phyloP scores from a whole-genome alignment of 257 asterid genomes.

The Solanum sitiens region DNA sequence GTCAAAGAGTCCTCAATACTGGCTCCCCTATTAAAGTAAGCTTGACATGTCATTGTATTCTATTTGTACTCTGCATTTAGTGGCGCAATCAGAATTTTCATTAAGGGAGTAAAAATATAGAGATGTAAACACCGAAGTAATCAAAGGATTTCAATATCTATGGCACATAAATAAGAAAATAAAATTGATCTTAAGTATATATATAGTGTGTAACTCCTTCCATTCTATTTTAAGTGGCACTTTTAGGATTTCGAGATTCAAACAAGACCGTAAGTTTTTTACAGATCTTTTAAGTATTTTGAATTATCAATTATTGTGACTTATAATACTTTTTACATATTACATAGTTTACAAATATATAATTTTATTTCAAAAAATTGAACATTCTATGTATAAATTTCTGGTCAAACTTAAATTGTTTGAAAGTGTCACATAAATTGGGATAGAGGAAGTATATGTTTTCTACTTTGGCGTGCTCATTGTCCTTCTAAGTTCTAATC shows the following conservation, averaged over 20 bases:
- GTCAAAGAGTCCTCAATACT: slow-evolving; percentile 79
- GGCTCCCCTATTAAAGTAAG: slow-evolving; percentile 70
- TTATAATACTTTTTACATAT: too few species aligned
- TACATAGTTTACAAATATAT: too few species aligned
- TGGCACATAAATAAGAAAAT: neutral
- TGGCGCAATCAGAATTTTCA: neutral
- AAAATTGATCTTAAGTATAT: neutral
- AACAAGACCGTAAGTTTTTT: too few species aligned
- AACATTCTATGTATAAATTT: too few species aligned
- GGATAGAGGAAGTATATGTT: too few species aligned
- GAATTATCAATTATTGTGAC: too few species aligned
- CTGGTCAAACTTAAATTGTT: too few species aligned
- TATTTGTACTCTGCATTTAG: neutral
- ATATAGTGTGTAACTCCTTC: neutral
- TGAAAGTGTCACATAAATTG: too few species aligned
- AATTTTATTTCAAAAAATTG: too few species aligned
- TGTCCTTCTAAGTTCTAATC: neutral
- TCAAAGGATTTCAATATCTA: rapidly evolving
- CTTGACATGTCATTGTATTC: neutral
- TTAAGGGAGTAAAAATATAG: neutral
- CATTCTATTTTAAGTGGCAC: too few species aligned
- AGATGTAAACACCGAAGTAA: rapidly evolving
- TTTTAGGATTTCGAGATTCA: too few species aligned
- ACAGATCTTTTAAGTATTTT: too few species aligned
- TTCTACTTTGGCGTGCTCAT: neutral